These are phyloP conservation scores for Bipolaris victoriae DNA, from an alignment of 2,329 filamentous ascomycete species.

Conservation along the genomic window DNA sequence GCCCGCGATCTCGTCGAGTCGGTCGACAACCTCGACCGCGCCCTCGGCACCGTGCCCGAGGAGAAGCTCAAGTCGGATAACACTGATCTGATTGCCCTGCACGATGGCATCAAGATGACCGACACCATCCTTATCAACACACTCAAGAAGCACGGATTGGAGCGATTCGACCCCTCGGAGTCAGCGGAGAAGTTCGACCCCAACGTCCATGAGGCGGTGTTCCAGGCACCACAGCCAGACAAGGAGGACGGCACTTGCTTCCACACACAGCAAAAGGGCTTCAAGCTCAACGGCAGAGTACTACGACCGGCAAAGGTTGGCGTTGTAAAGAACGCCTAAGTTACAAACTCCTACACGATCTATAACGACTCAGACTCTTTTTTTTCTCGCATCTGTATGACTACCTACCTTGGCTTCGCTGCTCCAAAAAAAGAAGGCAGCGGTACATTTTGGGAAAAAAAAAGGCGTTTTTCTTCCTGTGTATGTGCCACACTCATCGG, in stretches of 20 bases:
- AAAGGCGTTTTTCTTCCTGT: constrained; percentile 28
- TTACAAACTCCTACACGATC: not conserved
- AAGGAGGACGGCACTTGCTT: constrained; percentile 93
- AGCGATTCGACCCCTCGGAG: constrained; percentile 78
- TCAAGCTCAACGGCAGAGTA: constrained; percentile 87
- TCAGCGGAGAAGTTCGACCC: constrained; percentile 89
- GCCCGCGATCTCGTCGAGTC: constrained; percentile 93
- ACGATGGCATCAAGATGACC: constrained; percentile 94
- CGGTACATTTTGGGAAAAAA: constrained; percentile 20
- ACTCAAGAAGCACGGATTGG: constrained; percentile 90
- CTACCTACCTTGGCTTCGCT: constrained; percentile 24
- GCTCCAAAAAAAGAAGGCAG: constrained; percentile 8
- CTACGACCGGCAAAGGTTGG: constrained; percentile 94
- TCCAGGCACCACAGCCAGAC: constrained; percentile 84
- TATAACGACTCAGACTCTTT: not conserved
- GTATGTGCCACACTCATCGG: constrained; percentile 5
- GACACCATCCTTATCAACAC: constrained; percentile 86
- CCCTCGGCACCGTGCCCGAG: constrained; percentile 76
- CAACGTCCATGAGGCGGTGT: constrained; percentile 94
- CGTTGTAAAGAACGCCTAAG: constrained; percentile 80
- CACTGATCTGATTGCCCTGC: constrained; percentile 78
- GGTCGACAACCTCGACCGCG: constrained; percentile 96
- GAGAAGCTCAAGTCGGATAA: constrained; percentile 72
- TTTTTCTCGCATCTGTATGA: constrained; percentile 28
- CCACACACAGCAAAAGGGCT: constrained; percentile 93